Base-by-base conservation (phyloP, 1,284 basidiomycete species). In the Boletus calvinii region DNA sequence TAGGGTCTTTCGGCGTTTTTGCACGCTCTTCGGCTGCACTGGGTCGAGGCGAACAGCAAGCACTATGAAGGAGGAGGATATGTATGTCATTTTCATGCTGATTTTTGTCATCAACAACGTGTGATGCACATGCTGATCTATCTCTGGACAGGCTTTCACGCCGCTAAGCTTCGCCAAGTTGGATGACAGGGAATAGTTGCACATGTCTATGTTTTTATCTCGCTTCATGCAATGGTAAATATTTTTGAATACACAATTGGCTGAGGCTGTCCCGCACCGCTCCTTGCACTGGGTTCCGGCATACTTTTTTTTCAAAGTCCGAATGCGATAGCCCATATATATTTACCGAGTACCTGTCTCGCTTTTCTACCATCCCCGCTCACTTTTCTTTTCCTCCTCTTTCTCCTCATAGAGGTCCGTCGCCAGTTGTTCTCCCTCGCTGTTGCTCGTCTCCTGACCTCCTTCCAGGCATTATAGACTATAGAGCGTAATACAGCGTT, bases 21-120 rank as follows among this genome's bases (percentile, higher is more conserved):
- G 64, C 96, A 99, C 71, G 95, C 96, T 8, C 80, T 99, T 57
- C 89, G 97, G 72, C 80, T 99, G 62, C 95, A 98, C 72, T 98
- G 96, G 94, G 95, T 98, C 59, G 95, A 98, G 73, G 90, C 88
- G 46, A 95, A 95, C 76, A 94, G 93, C 75, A 98, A 98, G 80
- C 93, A 95, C 70, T 98, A 92, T 73, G 85, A 90, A 73, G 94
- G 92, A 35, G 88, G 83, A 55, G 93, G 94, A 65, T 86, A 93
- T 78, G 87, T 90, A 73, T 68, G 86, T 85, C 45, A 39, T 35
- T 2, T 53, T 58, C 24, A 17, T 30, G 63, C 53, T 55, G 59
- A 57, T 57, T 57, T 61, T 60, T 49, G 57, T 62, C 60, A 63
- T 51, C 26, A 35, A 32, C 52, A 53, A 56, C 57, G 59, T 64